Evolutionary conservation across 495 filamentous ascomycete genomes (phyloP).

Genomic region (Tuber umbilicatum): DNA sequence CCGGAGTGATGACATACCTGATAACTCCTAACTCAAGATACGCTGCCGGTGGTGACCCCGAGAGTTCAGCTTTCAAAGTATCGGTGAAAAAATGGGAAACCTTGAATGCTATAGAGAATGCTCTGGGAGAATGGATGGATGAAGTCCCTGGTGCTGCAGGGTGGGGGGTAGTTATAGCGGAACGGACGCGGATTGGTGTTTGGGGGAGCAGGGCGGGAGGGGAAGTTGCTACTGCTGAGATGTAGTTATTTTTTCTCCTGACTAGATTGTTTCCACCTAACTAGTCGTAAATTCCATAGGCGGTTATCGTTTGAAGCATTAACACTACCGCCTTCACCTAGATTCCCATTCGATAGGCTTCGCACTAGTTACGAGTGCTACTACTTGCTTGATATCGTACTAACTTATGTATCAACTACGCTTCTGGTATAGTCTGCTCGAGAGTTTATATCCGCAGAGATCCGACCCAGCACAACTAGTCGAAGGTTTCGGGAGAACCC

Average conservation of each 20-base stretch:
- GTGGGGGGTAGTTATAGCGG: constrained; percentile 28
- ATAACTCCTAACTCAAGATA: constrained; percentile 24
- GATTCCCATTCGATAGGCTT: neutral
- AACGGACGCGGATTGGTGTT: constrained; percentile 27
- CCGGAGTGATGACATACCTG: constrained; percentile 31
- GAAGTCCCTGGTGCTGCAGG: constrained; percentile 25
- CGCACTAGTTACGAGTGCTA: neutral
- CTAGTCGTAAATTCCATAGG: neutral
- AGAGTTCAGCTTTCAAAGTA: constrained; percentile 30
- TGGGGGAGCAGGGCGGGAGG: constrained; percentile 30
- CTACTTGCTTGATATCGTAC: neutral
- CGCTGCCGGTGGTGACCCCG: constrained; percentile 31
- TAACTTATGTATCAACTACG: neutral
- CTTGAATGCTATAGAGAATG: constrained; percentile 18
- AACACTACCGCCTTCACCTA: neutral
- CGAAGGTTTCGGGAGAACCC: neutral
- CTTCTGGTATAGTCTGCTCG: neutral
- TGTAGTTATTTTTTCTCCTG: constrained; percentile 11
- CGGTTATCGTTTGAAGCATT: neutral
- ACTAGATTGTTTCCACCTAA: neutral
- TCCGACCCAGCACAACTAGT: neutral
- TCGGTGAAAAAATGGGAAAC: constrained; percentile 29
- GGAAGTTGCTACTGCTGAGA: constrained; percentile 35
- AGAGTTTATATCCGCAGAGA: neutral
- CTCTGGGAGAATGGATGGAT: constrained; percentile 3